Conservation (phyloP, 1,284 basidiomycete species). For the Dichomitus squalens region DNA sequence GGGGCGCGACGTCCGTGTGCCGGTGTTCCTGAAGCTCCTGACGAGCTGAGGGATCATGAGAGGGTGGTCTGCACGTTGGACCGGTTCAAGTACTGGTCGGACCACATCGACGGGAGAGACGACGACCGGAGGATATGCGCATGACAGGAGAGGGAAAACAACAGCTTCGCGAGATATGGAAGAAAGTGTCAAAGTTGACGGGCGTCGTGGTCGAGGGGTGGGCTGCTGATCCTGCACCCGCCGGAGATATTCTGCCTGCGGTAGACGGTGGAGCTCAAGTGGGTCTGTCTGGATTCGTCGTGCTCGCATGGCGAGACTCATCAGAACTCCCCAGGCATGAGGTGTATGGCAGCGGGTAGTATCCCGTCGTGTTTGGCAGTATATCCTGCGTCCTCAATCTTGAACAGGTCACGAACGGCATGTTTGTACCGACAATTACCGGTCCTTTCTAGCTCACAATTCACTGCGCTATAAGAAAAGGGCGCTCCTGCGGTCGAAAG, state of each 20-base stretch:
- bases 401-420: no score
- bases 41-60: conserved; percentile 12
- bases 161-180: conserved; percentile 13
- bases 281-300: no score
- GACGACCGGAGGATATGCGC: conserved; percentile 12
- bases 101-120: conserved; percentile 13
- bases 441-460: no score
- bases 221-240: conserved; percentile 1
- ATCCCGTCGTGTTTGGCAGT: no score
- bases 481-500: no score
- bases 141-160: conserved; percentile 10
- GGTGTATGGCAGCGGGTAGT: no score
- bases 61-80: conserved; percentile 9
- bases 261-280: neutral
- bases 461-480: no score
- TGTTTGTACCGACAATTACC: no score
- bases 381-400: no score
- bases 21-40: conserved; percentile 10
- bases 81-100: conserved; percentile 6
- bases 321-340: no score
- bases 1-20: conserved; percentile 11
- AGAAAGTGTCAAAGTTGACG: conserved; percentile 11
- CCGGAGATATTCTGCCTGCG: no score
- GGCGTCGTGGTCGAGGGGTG: conserved; percentile 12
- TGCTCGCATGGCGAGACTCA: no score